phyloP scores from a whole-genome alignment of 2,329 filamentous ascomycete species.

The Xylariaceae sp. region DNA sequence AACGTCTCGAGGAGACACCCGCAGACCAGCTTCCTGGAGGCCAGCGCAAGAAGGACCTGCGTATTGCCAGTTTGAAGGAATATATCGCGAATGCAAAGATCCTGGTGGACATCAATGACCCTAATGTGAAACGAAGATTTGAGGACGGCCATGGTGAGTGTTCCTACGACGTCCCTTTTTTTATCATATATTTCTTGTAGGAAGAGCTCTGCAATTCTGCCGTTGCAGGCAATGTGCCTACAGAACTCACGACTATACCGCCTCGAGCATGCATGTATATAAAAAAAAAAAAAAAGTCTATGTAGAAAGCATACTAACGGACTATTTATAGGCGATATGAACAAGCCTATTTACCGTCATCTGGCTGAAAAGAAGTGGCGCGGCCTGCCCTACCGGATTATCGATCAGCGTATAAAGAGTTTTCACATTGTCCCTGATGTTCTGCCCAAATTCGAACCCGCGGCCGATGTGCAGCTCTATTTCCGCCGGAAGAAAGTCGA shows the following conservation, averaged over 20 bases:
- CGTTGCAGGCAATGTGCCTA: not conserved
- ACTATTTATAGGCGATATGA: constrained; percentile 69
- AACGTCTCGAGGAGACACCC: constrained; percentile 55
- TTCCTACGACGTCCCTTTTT: not conserved
- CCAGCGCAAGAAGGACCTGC: constrained; percentile 57
- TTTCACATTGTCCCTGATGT: constrained; percentile 86
- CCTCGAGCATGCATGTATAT: constrained; percentile 1
- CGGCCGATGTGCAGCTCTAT: constrained; percentile 72
- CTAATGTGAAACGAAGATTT: constrained; percentile 84
- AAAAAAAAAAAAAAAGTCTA: not conserved
- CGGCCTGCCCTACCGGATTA: constrained; percentile 69
- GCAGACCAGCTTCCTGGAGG: constrained; percentile 55
- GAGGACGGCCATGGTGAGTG: constrained; percentile 80
- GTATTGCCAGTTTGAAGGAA: constrained; percentile 63
- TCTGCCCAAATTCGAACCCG: constrained; percentile 71
- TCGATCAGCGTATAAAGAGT: constrained; percentile 79
- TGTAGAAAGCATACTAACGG: constrained; percentile 16
- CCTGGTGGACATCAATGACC: constrained; percentile 89
- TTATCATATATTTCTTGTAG: not conserved
- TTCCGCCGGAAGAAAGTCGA: constrained; percentile 66
- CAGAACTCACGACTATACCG: not conserved
- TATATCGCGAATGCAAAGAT: constrained; percentile 79
- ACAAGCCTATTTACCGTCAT: constrained; percentile 89
- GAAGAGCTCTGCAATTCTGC: not conserved
- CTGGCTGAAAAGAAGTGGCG: constrained; percentile 87